phyloP scores from a whole-genome alignment of 352 stramenopile species.

The Phytophthora macrochlamydospora region DNA sequence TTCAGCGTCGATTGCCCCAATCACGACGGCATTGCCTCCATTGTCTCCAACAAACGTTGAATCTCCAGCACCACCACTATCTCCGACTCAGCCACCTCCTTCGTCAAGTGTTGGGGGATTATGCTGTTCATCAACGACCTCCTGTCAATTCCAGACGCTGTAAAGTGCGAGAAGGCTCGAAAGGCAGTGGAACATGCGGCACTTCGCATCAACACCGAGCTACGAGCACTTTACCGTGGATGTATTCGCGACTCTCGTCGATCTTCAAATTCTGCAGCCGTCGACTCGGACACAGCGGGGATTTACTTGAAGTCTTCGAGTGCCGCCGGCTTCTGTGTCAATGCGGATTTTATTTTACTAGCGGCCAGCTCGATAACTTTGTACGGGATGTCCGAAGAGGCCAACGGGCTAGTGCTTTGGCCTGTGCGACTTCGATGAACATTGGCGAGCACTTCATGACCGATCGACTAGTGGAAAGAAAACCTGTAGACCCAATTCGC shows the following conservation, averaged over 20 bases:
- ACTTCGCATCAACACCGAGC: conserved; percentile 65
- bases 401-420: conserved; percentile 37
- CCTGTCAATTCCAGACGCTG: conserved; percentile 26
- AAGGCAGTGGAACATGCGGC: conserved; percentile 58
- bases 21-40: not conserved
- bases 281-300: conserved; percentile 23
- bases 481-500: conserved; percentile 22
- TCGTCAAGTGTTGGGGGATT: conserved; percentile 28
- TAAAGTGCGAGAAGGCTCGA: conserved; percentile 42
- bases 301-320: conserved; percentile 56
- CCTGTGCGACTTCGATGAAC: conserved; percentile 18
- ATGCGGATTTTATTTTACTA: conserved; percentile 46
- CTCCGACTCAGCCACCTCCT: conserved; percentile 13
- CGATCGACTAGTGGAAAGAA: conserved; percentile 20
- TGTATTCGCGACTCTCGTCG: conserved; percentile 41
- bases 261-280: conserved; percentile 4
- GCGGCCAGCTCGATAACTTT: conserved; percentile 42
- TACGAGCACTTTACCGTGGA: conserved; percentile 62
- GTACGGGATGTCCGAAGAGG: conserved; percentile 42
- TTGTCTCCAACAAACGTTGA: conserved; percentile 4
- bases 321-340: conserved; percentile 53
- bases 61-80: not conserved
- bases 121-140: conserved; percentile 67
- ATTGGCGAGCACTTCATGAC: conserved; percentile 16
- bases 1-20: not conserved